These are phyloP conservation scores for Schrenkiella parvula DNA, from an alignment of 345 rosid species.

Conservation along the genomic window DNA sequence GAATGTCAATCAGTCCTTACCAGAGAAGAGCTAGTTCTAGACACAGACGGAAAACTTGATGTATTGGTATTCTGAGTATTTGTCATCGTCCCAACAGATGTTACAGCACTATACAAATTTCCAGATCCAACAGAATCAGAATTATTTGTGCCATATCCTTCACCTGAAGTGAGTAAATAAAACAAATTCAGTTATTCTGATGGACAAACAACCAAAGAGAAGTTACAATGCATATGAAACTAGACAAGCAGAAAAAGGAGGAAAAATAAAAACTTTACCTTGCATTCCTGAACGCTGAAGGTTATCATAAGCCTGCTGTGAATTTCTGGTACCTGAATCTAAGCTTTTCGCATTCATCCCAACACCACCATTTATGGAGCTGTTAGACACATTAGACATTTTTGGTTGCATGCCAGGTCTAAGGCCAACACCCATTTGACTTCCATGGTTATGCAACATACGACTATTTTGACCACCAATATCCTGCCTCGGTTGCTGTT, in stretches of 20 bases:
- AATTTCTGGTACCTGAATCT: conserved; percentile 52
- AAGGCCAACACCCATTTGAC: conserved; percentile 66
- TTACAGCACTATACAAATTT: conserved; percentile 54
- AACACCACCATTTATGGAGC: conserved; percentile 56
- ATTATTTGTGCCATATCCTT: conserved; percentile 60
- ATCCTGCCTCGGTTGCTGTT: conserved; percentile 57
- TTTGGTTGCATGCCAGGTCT: conserved; percentile 80
- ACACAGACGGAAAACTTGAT: conserved; percentile 48
- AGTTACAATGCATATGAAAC: conserved; percentile 3
- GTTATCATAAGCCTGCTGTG: conserved; percentile 67
- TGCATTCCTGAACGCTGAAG: conserved; percentile 61
- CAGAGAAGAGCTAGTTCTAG: conserved; percentile 51
- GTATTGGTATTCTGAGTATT: conserved; percentile 59
- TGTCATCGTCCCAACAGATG: conserved; percentile 55
- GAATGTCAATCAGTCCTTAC: conserved; percentile 50
- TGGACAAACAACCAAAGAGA: background rate
- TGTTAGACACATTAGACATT: conserved; percentile 66
- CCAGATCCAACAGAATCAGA: conserved; percentile 66
- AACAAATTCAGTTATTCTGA: background rate
- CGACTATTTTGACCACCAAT: conserved; percentile 65
- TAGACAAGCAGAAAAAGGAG: conserved; percentile 2
- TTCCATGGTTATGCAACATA: conserved; percentile 63
- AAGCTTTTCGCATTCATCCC: conserved; percentile 62
- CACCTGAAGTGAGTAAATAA: conserved; percentile 52
- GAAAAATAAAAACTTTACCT: conserved; percentile 42